Base-by-base conservation (phyloP, 2,329 filamentous ascomycete species). In the Aspergillus neotritici region DNA sequence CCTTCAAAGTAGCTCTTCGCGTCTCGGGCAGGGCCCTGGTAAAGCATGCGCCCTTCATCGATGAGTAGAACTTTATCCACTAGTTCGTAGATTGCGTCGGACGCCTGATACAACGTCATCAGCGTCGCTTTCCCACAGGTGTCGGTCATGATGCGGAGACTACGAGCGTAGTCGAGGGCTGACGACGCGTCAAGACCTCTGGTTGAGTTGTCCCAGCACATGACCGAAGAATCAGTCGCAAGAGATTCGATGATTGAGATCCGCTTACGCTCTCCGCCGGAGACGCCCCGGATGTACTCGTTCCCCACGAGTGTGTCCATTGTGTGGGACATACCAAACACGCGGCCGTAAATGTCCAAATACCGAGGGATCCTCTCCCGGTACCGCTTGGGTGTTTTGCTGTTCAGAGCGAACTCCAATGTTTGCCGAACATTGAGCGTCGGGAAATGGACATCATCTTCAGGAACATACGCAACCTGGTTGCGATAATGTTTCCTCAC, bases 1-100 rank as follows among this genome's bases (percentile, higher is more conserved):
- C 77, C 72, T 52, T 79, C 73, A 54, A 86, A 84, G 58, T 83
- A 85, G 14, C 70, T 64, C 45, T 73, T 76, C 1, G 82, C 82
- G 30, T 77, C 71, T 9, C 65, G 61, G 1, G 73, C 70, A 1
- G 72, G 76, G 0, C 82, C 82, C 52, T 78, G 76, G 60, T 75
- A 85, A 37, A 83, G 73, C 61, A 80, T 76, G 1, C 79, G 76
- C 0, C 85, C 85, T 48, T 80, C 71, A 48, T 88, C 82, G 34
- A 88, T 84, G 13, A 87, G 75, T 12, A 87, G 64, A 2, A 88
- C 83, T 61, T 87, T 87, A 60, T 89, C 84, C 71, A 87, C 84
- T 17, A 83, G 67, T 40, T 79, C 71, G 55, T 82, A 83, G 41
- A 84, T 81, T 5, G 76, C 75, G 54, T 84, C 79, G 14, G 78